These are phyloP conservation scores for Prillingera fragicola DNA, from an alignment of 1,284 basidiomycete genomes.

Conservation along the genomic window DNA sequence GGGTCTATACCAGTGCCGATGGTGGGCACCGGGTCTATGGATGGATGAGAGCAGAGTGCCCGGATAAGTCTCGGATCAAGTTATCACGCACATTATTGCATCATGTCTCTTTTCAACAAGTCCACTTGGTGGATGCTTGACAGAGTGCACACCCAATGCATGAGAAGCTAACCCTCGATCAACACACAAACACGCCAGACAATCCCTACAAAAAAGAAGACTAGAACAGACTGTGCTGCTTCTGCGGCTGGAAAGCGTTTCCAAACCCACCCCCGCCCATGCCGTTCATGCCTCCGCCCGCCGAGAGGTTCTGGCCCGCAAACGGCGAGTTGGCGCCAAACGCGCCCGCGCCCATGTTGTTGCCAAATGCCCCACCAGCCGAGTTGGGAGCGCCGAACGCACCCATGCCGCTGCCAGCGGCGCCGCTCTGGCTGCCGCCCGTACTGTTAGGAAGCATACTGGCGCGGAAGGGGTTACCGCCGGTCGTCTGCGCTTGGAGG, in stretches of 20 bases:
- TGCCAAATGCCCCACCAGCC: neutral
- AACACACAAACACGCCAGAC: no score
- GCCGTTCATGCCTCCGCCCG: neutral
- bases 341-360: slow-evolving; percentile 13
- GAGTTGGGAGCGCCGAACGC: slow-evolving; percentile 1
- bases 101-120: no score
- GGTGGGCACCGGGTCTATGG: no score
- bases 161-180: no score
- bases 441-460: slow-evolving; percentile 6
- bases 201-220: no score
- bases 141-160: no score
- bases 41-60: no score
- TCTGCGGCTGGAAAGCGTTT: slow-evolving; percentile 1
- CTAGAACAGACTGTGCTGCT: slow-evolving; percentile 7
- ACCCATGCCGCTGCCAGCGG: neutral
- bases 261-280: no score
- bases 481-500: slow-evolving; percentile 15
- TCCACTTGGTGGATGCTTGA: no score
- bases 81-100: no score
- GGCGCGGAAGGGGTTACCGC: slow-evolving; percentile 40
- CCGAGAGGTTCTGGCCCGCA: slow-evolving; percentile 31
- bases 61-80: no score
- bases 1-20: no score
- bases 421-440: neutral
- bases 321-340: slow-evolving; percentile 32